A percentile compares a stretch with the other conserved stretches of the same genome.
phyloP scores from a whole-genome alignment of 176 grass and related monocot genomes.

The Canna indica region DNA sequence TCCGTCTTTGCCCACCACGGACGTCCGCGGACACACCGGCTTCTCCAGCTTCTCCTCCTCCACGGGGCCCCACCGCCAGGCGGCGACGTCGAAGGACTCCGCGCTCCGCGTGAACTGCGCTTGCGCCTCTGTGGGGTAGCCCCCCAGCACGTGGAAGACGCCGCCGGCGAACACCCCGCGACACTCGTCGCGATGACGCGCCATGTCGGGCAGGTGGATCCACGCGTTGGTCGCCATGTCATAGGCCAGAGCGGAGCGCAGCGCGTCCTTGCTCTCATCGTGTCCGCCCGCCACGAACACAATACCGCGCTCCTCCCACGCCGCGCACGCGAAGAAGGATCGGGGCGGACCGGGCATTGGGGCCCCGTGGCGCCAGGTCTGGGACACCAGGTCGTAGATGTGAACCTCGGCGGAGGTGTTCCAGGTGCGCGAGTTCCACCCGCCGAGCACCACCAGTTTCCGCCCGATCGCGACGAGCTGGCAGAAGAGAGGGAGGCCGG shows the following conservation, averaged over 20 bases:
- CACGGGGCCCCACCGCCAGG: slow-evolving; percentile 26
- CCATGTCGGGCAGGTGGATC: slow-evolving; percentile 59
- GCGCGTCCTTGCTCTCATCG: slow-evolving; percentile 81
- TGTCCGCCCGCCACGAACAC: slow-evolving; percentile 76
- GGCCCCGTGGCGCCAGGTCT: slow-evolving; percentile 32
- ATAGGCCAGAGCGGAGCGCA: slow-evolving; percentile 62
- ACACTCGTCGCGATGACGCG: slow-evolving; percentile 60
- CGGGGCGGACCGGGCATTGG: slow-evolving; percentile 49
- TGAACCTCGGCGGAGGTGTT: slow-evolving; percentile 50
- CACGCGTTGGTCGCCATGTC: slow-evolving; percentile 43
- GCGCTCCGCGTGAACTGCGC: slow-evolving; percentile 47
- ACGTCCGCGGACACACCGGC: slow-evolving; percentile 38
- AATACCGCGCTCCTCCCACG: slow-evolving; percentile 8
- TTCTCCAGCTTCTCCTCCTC: slow-evolving; percentile 32
- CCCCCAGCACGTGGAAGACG: slow-evolving; percentile 50
- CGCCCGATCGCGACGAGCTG: slow-evolving; percentile 39
- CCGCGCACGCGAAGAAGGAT: slow-evolving; percentile 71
- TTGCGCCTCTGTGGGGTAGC: slow-evolving; percentile 67
- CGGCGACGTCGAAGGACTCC: slow-evolving; percentile 45
- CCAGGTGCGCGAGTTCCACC: slow-evolving; percentile 78
- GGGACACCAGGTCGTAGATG: slow-evolving; percentile 53
- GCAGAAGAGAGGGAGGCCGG: slow-evolving; percentile 77
- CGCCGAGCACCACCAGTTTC: slow-evolving; percentile 58
- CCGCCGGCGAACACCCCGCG: slow-evolving; percentile 45
- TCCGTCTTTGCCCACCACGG: slow-evolving; percentile 13